A percentile compares a stretch with the other conserved stretches of the same genome.
Conservation (phyloP, 1,284 basidiomycete species). For the Chalciporus sp. region DNA sequence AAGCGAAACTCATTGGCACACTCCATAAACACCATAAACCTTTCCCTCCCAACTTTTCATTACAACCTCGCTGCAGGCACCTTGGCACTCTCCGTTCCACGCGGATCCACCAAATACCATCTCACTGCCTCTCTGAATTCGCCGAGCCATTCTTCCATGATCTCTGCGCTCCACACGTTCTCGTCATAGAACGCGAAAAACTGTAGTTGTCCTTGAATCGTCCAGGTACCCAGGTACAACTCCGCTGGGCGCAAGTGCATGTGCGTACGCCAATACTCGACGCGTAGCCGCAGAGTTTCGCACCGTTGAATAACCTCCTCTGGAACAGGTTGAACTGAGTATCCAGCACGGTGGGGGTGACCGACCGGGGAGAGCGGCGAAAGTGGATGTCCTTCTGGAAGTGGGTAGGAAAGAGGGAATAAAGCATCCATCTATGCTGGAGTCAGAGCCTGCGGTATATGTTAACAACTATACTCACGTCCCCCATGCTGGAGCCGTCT, state of each 20-base stretch:
- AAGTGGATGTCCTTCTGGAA: conserved; percentile 5
- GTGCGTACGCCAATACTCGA: conserved; percentile 12
- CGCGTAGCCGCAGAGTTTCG: not conserved
- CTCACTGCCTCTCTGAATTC: conserved; percentile 15
- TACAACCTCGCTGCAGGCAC: no score
- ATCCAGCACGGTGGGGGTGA: conserved; percentile 8
- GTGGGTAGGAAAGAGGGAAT: conserved; percentile 5
- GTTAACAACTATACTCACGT: not conserved
- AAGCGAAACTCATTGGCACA: no score
- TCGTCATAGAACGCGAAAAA: conserved; percentile 17
- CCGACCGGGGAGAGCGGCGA: conserved; percentile 4
- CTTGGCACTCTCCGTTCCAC: no score
- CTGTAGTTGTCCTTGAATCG: conserved; percentile 5
- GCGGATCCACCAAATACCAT: conserved; percentile 12
- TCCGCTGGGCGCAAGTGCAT: conserved; percentile 3
- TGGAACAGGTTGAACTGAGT: not conserved
- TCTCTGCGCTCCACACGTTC: conserved; percentile 7
- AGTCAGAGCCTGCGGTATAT: not conserved
- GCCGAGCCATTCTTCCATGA: conserved; percentile 18
- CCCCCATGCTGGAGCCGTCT: conserved; percentile 1
- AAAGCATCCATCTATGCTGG: conserved; percentile 3
- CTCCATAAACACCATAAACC: no score
- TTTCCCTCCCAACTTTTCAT: no score
- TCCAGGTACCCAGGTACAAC: conserved; percentile 10
- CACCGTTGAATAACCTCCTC: not conserved